These are phyloP conservation scores for Fusarium sp. DNA, from an alignment of 2,329 filamentous ascomycete genomes.

Conservation along the genomic window DNA sequence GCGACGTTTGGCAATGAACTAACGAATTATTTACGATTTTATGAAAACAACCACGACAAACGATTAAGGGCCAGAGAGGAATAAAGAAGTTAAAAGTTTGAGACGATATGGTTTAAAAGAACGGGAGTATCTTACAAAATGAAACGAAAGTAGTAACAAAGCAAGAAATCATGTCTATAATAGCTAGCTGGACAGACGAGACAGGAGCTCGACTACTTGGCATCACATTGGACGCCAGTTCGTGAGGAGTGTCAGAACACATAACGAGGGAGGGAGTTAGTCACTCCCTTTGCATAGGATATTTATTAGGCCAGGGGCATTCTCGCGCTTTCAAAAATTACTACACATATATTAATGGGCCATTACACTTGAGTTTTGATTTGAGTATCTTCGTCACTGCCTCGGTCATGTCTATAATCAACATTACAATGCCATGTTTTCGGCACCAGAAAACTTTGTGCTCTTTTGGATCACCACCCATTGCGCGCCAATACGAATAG, in stretches of 20 bases:
- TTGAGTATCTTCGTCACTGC: slow-evolving; percentile 2
- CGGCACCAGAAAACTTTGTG: slow-evolving; percentile 1
- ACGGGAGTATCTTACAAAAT: slow-evolving; percentile 12
- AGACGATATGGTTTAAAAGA: slow-evolving; percentile 20
- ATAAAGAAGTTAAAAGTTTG: slow-evolving; percentile 31
- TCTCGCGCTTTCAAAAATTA: not conserved
- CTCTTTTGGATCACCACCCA: slow-evolving; percentile 6
- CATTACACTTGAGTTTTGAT: slow-evolving; percentile 9
- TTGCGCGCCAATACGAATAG: slow-evolving; percentile 16
- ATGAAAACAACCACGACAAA: slow-evolving; percentile 34
- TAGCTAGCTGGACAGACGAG: slow-evolving; percentile 5
- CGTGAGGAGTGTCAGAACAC: not conserved
- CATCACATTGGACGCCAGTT: slow-evolving; percentile 3
- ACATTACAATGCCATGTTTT: slow-evolving; percentile 25
- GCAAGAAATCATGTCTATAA: not conserved
- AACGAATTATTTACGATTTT: slow-evolving; percentile 42
- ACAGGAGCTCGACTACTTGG: not conserved
- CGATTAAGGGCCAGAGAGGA: slow-evolving; percentile 16
- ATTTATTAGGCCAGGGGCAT: not conserved
- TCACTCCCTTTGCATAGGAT: not conserved
- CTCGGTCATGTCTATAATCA: slow-evolving; percentile 23
- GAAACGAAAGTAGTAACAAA: not conserved
- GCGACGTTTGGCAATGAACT: slow-evolving; percentile 38
- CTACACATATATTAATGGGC: slow-evolving; percentile 2
- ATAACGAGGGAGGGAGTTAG: not conserved